Conservation (phyloP, 1,284 basidiomycete genomes). For the Ustilago bromivora region DNA sequence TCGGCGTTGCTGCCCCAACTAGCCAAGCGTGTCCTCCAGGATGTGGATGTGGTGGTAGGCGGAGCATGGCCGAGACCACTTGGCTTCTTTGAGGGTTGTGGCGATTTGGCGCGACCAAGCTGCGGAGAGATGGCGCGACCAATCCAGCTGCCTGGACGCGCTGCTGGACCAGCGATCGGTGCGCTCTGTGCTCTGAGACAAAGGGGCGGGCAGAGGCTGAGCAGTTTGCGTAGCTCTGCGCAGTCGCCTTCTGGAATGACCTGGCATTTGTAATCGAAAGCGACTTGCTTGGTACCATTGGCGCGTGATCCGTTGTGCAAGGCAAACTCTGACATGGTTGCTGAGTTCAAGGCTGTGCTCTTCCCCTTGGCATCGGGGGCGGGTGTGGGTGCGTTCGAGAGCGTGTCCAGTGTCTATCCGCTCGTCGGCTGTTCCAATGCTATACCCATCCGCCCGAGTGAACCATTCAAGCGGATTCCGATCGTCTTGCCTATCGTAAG, state of each 20-base stretch:
- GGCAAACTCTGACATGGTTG: constrained; percentile 19
- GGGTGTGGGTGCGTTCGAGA: neutral
- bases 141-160: constrained; percentile 17
- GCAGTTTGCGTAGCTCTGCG: constrained; percentile 41
- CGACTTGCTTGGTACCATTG: constrained; percentile 30
- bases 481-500: neutral
- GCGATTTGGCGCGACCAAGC: constrained; percentile 29
- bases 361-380: neutral
- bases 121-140: constrained; percentile 42
- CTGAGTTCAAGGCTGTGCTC: neutral
- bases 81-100: constrained; percentile 5
- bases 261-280: constrained; percentile 42
- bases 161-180: constrained; percentile 20
- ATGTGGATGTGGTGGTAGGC: constrained; percentile 8
- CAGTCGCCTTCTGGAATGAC: constrained; percentile 48
- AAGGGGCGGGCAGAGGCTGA: constrained; percentile 28
- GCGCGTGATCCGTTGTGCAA: constrained; percentile 17
- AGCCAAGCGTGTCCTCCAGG: constrained; percentile 31
- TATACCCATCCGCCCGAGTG: neutral
- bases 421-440: neutral
- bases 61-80: constrained; percentile 14
- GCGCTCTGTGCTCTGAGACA: constrained; percentile 24
- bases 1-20: constrained; percentile 32
- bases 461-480: neutral
- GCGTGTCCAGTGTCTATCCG: neutral